Evolutionary conservation across 164 flowering plant genomes (phyloP).

Genomic region (Annona cherimola): DNA sequence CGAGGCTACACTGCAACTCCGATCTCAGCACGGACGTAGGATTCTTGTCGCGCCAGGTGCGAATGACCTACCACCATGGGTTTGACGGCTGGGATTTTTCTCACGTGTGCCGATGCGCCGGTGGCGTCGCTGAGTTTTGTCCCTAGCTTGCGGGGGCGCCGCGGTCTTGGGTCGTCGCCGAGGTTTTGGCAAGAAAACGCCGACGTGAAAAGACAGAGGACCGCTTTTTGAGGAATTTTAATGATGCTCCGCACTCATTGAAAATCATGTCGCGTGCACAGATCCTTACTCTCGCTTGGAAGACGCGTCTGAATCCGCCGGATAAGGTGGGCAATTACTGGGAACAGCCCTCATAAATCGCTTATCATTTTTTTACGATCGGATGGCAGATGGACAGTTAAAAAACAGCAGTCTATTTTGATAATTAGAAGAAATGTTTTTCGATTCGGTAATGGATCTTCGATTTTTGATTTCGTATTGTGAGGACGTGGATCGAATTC

Average conservation of each 20-base stretch:
- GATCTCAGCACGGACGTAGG: too few relatives aligned
- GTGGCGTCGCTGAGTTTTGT: not conserved
- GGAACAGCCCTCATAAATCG: not conserved
- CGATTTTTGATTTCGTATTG: too few relatives aligned
- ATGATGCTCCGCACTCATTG: not conserved
- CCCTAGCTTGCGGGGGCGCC: not conserved
- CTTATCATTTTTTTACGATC: too few relatives aligned
- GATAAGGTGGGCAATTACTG: not conserved
- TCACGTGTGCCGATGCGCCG: not conserved
- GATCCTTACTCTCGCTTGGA: not conserved
- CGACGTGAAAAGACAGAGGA: conserved; percentile 6
- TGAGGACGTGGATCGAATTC: too few relatives aligned
- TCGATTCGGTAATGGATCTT: too few relatives aligned
- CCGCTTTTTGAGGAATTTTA: conserved; percentile 2
- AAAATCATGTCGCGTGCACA: not conserved
- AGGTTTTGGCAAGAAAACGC: conserved; percentile 1
- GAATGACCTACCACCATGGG: not conserved
- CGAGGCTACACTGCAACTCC: too few relatives aligned
- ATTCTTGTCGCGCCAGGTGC: too few relatives aligned
- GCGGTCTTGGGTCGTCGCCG: not conserved
- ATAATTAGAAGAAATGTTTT: not conserved
- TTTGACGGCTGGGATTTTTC: not conserved
- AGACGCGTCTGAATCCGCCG: not conserved
- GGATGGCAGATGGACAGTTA: not conserved
- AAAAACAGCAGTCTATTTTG: not conserved